Percentiles rank a stretch among this genome's conserved stretches.
phyloP scores from a whole-genome alignment of 2,329 filamentous ascomycete species.

The Clarireedia homoeocarpa region DNA sequence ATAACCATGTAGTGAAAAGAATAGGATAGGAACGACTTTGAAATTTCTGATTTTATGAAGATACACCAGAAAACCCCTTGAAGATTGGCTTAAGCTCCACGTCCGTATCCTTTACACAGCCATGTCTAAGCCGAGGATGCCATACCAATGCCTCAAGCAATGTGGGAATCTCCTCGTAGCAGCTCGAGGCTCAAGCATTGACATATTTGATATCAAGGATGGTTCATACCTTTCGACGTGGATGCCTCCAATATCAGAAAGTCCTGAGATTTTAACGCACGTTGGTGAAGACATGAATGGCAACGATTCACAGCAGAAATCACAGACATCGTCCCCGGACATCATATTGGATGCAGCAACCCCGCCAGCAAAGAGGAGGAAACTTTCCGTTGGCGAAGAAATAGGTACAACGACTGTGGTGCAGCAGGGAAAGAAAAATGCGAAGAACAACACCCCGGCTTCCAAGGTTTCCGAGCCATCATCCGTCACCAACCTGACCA shows the following conservation, averaged over 20 bases:
- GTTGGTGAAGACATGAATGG: not conserved
- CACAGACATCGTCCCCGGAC: slow-evolving; percentile 1
- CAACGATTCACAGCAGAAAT: not conserved
- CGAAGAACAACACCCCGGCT: slow-evolving; percentile 13
- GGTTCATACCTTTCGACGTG: slow-evolving; percentile 46
- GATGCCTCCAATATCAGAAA: slow-evolving; percentile 21
- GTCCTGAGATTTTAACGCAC: not conserved
- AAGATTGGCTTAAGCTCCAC: too few species aligned
- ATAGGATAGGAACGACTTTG: too few species aligned
- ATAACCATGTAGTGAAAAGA: too few species aligned
- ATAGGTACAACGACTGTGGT: slow-evolving; percentile 12
- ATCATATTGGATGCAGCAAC: slow-evolving; percentile 4
- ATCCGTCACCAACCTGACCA: slow-evolving; percentile 61
- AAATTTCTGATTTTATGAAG: not conserved
- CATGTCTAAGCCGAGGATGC: slow-evolving; percentile 38
- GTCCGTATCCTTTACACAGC: not conserved
- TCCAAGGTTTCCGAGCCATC: slow-evolving; percentile 41
- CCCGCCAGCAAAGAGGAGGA: slow-evolving; percentile 28
- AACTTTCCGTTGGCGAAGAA: slow-evolving; percentile 16
- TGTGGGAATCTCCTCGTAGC: slow-evolving; percentile 58
- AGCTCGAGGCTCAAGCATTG: slow-evolving; percentile 64
- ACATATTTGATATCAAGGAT: slow-evolving; percentile 54
- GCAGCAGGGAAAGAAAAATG: slow-evolving; percentile 17
- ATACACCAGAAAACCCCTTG: not conserved
- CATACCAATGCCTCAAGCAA: slow-evolving; percentile 56